A percentile compares a stretch with the other conserved stretches of the same genome.
Evolutionary conservation across 805 yeast species (phyloP).

Genomic region (Spathaspora passalidarum): DNA sequence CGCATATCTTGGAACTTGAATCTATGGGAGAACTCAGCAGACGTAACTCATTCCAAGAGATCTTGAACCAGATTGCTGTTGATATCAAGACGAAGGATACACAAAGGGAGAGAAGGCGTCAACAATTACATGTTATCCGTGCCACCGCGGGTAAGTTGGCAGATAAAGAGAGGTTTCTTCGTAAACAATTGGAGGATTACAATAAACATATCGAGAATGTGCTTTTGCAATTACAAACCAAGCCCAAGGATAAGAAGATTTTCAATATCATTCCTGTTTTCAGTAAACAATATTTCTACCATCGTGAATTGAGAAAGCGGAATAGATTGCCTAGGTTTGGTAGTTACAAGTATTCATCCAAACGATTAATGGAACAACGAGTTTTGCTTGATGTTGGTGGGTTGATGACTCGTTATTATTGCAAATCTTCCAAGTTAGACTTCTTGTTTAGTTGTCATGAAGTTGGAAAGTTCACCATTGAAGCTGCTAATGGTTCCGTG

Average conservation of each 20-base stretch:
- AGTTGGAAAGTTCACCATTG: slow-evolving; percentile 69
- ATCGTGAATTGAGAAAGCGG: slow-evolving; percentile 60
- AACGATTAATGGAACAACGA: slow-evolving; percentile 70
- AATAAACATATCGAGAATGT: slow-evolving; percentile 45
- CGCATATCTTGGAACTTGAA: slow-evolving; percentile 74
- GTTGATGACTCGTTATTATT: slow-evolving; percentile 28
- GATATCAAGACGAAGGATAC: slow-evolving; percentile 60
- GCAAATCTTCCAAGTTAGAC: slow-evolving; percentile 62
- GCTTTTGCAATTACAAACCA: slow-evolving; percentile 41
- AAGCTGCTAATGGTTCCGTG: slow-evolving; percentile 70
- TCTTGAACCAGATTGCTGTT: slow-evolving; percentile 78
- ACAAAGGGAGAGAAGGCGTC: slow-evolving; percentile 39
- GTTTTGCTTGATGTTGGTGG: slow-evolving; percentile 62
- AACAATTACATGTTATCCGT: slow-evolving; percentile 39
- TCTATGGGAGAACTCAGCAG: slow-evolving; percentile 60
- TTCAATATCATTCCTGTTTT: slow-evolving; percentile 51
- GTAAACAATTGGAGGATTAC: slow-evolving; percentile 44
- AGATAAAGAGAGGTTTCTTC: slow-evolving; percentile 44
- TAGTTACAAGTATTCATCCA: slow-evolving; percentile 71
- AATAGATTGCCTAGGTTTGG: slow-evolving; percentile 76
- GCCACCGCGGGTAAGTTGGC: slow-evolving; percentile 42
- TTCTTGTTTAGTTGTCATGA: slow-evolving; percentile 75
- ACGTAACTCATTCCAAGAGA: slow-evolving; percentile 68
- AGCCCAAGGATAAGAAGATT: slow-evolving; percentile 45
- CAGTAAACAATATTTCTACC: slow-evolving; percentile 75